Base-by-base conservation (phyloP, 208 protist species). In the Strigomonas culicis region DNA sequence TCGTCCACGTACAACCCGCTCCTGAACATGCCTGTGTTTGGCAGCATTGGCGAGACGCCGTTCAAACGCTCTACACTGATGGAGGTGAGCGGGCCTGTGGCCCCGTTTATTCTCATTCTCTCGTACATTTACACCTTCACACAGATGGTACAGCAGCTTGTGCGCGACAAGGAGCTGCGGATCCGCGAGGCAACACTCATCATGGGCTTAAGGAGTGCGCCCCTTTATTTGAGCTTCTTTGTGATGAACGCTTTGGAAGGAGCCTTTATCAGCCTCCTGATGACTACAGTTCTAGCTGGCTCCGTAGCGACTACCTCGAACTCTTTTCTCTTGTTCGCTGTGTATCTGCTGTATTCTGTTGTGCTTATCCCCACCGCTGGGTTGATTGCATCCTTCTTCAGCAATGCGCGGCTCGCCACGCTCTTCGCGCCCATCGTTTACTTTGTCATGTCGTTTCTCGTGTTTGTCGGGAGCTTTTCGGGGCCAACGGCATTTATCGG, bases 111-210 rank as follows among this genome's bases (percentile, higher is more conserved):
- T 36, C 64, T 85, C 63, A 74, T 77, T 4, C 43, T 91, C 32
- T 74, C 68, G 0, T 91, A 85, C 58, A 62, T 93, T 22, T 91
- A 85, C 71, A 73, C 79, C 22, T 73, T 90, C n/a, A 75, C 74
- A 11, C 70, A 80, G 65, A 56, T 74, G 66, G 66, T 66, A 19
- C 84, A 82, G 59, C 67, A 70, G 15, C 65, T 87, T 22, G 86
- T 93, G 28, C 57, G 72, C 25, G 87, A 93, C 49, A 90, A 93
- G 59, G 83, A 90, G 59, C 47, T 86, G 59, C 77, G 82, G 15
- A 77, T 92, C 21, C 75, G 77, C n/a, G 81, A 93, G 66, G 69
- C 79, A 22, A 75, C 88, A 66, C 76, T 89, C 36, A 90, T 90
- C 64, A 93, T 93, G 86, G 86, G 86, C n/a, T 70, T 93, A 25